Base-by-base conservation (phyloP, 305 asterid genomes). In the Fraxinus nigra region DNA sequence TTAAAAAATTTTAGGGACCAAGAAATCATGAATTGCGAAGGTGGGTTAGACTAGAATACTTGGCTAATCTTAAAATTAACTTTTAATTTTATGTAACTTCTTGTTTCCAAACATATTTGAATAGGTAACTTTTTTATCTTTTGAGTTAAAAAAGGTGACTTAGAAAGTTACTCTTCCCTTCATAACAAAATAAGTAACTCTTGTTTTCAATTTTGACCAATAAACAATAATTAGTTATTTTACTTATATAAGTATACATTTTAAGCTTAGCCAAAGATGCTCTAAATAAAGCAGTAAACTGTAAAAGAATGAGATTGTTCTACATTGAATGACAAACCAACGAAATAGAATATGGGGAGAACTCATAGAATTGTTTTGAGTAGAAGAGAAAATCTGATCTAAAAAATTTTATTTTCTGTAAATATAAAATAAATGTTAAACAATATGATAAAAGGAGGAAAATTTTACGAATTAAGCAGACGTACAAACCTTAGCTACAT, bases 401-500 rank as follows among this genome's bases (percentile, higher is more conserved):
- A 20, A 20, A 59, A 59, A 0, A 0, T 20, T 0, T 7, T 20
- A 59, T 59, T 59, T 59, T 59, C 69, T 2, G 14, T 59, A 20
- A 20, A 43, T 59, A 59, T 20, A 7, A 3, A 9, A 59, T 59
- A 26, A 59, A 26, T 8, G 69, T 59, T 59, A 59, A 20, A 59
- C 69, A 59, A 59, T 59, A 59, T 18, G 69, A 59, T 20, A 59
- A 59, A 30, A 59, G 69, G 69, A 59, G 26, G 69, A 18, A 33
- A 65, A 77, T 20, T 33, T 69, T 16, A 33, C n/a, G 67, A 28
- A 40, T 77, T 75, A 75, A 65, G 82, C 85, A 20, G 83, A 48
- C 61, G 38, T 76, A 35, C 87, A 73, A 84, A 95, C 99, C 98
- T 93, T 93, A 65, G 87, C 87, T 33, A 93, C 84, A 81, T 95